Evolutionary conservation across 768 basidiomycete genomes (phyloP).

Genomic region (Suillus lakei): DNA sequence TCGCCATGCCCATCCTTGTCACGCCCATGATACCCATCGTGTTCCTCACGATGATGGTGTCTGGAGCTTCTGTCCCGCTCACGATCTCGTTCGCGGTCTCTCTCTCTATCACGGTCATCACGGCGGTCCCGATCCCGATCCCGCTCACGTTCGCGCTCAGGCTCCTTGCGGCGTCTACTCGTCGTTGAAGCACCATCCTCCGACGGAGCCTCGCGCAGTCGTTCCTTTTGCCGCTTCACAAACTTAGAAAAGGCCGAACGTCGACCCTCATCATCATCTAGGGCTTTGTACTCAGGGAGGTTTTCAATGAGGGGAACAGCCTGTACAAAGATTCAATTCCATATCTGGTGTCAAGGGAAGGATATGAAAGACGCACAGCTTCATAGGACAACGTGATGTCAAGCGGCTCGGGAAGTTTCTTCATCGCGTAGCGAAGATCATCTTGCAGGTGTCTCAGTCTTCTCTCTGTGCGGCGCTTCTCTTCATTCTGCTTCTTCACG

Average conservation of each 20-base stretch:
- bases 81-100: conserved; percentile 36
- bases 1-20: conserved; percentile 37
- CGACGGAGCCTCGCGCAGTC: conserved; percentile 73
- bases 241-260: conserved; percentile 86
- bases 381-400: conserved; percentile 81
- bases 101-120: conserved; percentile 36
- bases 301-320: conserved; percentile 77
- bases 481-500: conserved; percentile 78
- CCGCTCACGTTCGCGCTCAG: conserved; percentile 51
- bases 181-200: conserved; percentile 85
- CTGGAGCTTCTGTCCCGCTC: conserved; percentile 33
- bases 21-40: conserved; percentile 13
- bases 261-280: conserved; percentile 87
- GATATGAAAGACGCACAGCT: conserved; percentile 54
- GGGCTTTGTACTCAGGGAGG: conserved; percentile 82
- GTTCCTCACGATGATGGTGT: conserved; percentile 29
- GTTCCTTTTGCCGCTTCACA: conserved; percentile 91
- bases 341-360: conserved; percentile 1
- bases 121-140: conserved; percentile 51
- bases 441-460: conserved; percentile 89
- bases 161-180: conserved; percentile 82
- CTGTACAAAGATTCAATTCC: conserved; percentile 40
- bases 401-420: conserved; percentile 83
- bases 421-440: conserved; percentile 93
- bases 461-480: conserved; percentile 85